These are phyloP conservation scores for Ilex aquifolium DNA, from an alignment of 257 asterid species.

Conservation along the genomic window DNA sequence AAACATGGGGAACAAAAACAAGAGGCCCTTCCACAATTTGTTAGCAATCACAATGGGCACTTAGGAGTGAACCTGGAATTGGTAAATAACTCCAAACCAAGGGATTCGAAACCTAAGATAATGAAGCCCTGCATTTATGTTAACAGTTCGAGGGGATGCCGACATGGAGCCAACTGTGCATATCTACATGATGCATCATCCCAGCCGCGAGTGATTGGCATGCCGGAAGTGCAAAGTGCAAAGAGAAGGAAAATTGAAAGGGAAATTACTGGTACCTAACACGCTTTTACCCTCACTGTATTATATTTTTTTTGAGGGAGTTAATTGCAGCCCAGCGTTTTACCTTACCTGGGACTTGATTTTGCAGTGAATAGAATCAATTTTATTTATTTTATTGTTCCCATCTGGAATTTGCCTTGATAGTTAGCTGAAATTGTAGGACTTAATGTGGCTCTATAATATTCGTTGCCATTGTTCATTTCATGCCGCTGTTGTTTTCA, in stretches of 20 bases:
- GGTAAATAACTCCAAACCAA: conserved; percentile 16
- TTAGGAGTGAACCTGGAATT: conserved; percentile 23
- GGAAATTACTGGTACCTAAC: conserved; percentile 40
- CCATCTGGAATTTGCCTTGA: too few species aligned
- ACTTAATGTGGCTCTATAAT: too few species aligned
- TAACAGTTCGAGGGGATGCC: conserved; percentile 55
- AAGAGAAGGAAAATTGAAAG: conserved; percentile 54
- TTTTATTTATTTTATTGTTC: too few species aligned
- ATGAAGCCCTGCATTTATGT: conserved; percentile 48
- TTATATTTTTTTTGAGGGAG: conserved; percentile 9
- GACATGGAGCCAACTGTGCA: conserved; percentile 51
- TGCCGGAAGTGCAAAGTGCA: conserved; percentile 36
- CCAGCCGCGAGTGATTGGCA: conserved; percentile 23
- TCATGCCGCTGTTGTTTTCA: too few species aligned
- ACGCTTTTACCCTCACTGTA: conserved; percentile 22
- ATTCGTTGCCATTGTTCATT: too few species aligned
- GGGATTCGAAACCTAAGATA: conserved; percentile 37
- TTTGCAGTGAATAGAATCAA: too few species aligned
- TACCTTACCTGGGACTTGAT: too few species aligned
- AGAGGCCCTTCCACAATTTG: conserved; percentile 34
- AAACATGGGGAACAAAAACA: conserved; percentile 83
- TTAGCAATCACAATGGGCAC: conserved; percentile 23
- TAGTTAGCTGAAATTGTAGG: too few species aligned
- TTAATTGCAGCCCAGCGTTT: not conserved
- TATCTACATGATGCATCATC: conserved; percentile 39